A percentile compares a stretch with the other conserved stretches of the same genome.
These are phyloP conservation scores for Scedosporium minutisporum DNA, from an alignment of 2,329 filamentous ascomycete genomes.

Conservation along the genomic window DNA sequence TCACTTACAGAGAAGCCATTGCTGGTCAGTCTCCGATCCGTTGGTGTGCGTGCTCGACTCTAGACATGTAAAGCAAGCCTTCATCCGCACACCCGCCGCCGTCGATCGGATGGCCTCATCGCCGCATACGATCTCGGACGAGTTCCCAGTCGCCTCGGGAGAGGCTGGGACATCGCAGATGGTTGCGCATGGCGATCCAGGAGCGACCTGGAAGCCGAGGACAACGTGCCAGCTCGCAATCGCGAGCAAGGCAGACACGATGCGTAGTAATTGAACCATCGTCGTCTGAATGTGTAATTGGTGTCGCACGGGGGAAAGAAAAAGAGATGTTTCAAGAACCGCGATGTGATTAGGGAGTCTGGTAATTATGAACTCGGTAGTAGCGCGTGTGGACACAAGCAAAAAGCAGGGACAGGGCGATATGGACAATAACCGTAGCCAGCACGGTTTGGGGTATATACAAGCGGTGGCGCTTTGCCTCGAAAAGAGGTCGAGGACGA, in stretches of 20 bases:
- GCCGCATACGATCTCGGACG: background rate
- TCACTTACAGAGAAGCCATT: background rate
- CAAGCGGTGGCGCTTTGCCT: background rate
- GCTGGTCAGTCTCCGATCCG: background rate
- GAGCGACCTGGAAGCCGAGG: background rate
- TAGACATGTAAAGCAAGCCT: background rate
- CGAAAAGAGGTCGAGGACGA: background rate
- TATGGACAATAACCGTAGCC: background rate
- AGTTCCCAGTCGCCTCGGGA: background rate
- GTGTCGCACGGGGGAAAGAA: background rate
- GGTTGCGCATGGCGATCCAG: background rate
- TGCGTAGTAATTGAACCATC: background rate
- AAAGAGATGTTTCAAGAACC: background rate
- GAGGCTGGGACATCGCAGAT: background rate
- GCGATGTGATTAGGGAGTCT: background rate
- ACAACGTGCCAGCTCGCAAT: background rate
- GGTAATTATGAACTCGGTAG: background rate
- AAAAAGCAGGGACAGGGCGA: too few relatives aligned
- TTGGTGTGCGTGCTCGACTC: background rate
- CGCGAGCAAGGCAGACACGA: background rate
- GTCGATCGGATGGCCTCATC: background rate
- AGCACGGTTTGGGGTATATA: background rate
- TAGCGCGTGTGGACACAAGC: background rate
- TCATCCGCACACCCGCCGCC: background rate
- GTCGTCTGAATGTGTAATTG: too few relatives aligned